Percentiles rank a stretch among this genome's conserved stretches.
Conservation (phyloP, 2,329 filamentous ascomycete genomes). For the Trichoderma sp. region DNA sequence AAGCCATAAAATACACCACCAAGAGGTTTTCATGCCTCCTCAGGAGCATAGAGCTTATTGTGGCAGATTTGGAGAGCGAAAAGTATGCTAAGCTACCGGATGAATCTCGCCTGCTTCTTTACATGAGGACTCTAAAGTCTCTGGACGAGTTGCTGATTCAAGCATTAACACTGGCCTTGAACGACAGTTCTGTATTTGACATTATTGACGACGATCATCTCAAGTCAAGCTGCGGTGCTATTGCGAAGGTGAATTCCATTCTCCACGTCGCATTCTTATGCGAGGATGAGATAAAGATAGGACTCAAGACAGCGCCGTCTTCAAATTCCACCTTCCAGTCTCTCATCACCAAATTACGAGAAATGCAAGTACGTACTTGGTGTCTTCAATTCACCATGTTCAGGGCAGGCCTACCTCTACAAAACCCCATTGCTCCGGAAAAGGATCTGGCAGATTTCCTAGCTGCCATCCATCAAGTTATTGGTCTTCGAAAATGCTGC, state of each 20-base stretch:
- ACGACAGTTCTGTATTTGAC: conserved; percentile 72
- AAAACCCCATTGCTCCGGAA: conserved; percentile 59
- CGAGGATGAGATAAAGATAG: conserved; percentile 83
- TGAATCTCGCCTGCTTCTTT: conserved; percentile 66
- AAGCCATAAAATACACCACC: conserved; percentile 78
- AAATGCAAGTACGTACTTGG: conserved; percentile 88
- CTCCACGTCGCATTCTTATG: conserved; percentile 78
- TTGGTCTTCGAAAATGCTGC: conserved; percentile 84
- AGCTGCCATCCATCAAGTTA: conserved; percentile 76
- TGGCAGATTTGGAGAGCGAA: conserved; percentile 63
- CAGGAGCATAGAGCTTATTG: conserved; percentile 80
- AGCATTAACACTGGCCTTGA: conserved; percentile 67
- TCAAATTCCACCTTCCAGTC: conserved; percentile 57
- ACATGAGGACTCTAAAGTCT: conserved; percentile 76
- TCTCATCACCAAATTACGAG: conserved; percentile 69
- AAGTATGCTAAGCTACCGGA: conserved; percentile 60
- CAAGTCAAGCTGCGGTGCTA: conserved; percentile 67
- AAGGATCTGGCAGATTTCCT: conserved; percentile 79
- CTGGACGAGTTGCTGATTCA: conserved; percentile 76
- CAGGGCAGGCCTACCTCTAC: conserved; percentile 73
- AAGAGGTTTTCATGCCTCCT: conserved; percentile 88
- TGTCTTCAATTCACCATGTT: conserved; percentile 81
- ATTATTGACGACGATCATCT: conserved; percentile 82
- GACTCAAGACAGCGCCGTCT: conserved; percentile 64
- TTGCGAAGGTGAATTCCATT: conserved; percentile 71